Base-by-base conservation (phyloP, 768 basidiomycete species). In the Lentinula sp. region DNA sequence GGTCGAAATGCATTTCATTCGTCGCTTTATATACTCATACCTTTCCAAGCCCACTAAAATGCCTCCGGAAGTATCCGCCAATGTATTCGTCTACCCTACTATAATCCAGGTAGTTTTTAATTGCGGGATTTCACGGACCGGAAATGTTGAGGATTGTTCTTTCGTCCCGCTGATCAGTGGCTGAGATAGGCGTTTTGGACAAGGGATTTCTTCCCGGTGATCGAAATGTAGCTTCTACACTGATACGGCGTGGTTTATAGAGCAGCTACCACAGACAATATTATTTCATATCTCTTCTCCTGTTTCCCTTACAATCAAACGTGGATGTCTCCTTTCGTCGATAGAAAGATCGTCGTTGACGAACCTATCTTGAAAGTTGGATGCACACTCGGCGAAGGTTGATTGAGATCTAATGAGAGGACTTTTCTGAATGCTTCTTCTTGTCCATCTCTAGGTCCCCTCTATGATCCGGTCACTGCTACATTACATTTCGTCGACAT, bases 401-500 rank as follows among this genome's bases (percentile, higher is more conserved):
- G 43, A 61, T 58, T 58, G 56, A 43, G 41, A 45, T 16, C 18
- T 41, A 37, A 18, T 13, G 13, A 18, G 39, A 39, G 18, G 20
- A 9, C 46, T 8, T 10, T 54, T 39, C 32, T 63, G 37, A 56
- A 52, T 59, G 61, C 68, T 61, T 66, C 20, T 48, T 23, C 20
- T 48, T 23, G 46, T 12, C 64, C 50, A 63, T 50, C 46, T 52
- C 46, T 65, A 88, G 85, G 83, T 35, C 87, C 88, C 6, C 61
- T 89, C 13, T 88, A 85, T 67, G 87, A 89, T 63, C 71, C 80
- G 12, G 66, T 64, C 49, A 82, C 81, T 1, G 76, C 75, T 9
- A 77, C 74, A 28, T 68, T 89, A 41, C 87, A 89, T 71, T 88
- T 90, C 69, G 84, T 89, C 50, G 87, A 90, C 67, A 88, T 88